A percentile compares a stretch with the other conserved stretches of the same genome.
Conservation (phyloP, 208 protist genomes). For the Angomonas ambiguus region DNA sequence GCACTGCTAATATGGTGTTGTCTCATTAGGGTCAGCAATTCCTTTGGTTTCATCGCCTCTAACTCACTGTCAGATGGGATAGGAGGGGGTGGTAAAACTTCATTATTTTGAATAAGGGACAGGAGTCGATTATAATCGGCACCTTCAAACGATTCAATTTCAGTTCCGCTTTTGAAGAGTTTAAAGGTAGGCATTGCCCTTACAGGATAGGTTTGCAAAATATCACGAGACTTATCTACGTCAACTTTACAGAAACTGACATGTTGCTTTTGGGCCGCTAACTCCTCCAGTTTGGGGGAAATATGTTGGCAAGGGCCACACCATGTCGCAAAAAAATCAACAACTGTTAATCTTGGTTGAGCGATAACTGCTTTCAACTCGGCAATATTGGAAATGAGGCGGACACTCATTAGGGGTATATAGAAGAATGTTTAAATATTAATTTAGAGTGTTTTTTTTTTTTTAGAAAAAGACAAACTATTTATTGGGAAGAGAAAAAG, state of each 20-base stretch:
- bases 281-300: conserved; percentile 42
- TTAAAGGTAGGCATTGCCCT: conserved; percentile 64
- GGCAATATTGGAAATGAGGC: conserved; percentile 23
- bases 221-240: conserved; percentile 44
- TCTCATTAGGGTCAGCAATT: conserved; percentile 50
- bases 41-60: conserved; percentile 34
- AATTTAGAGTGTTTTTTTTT: too few relatives aligned
- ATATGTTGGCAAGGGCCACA: conserved; percentile 61
- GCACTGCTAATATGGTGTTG: conserved; percentile 34
- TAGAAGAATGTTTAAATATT: too few relatives aligned
- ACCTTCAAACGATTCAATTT: conserved; percentile 56
- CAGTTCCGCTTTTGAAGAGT: conserved; percentile 52
- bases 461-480: too few relatives aligned
- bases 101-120: conserved; percentile 32
- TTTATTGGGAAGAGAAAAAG: too few relatives aligned
- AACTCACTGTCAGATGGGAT: conserved; percentile 58
- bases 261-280: conserved; percentile 44
- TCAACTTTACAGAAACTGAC: conserved; percentile 72
- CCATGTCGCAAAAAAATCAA: conserved; percentile 77
- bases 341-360: conserved; percentile 54
- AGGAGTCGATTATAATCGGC: conserved; percentile 45
- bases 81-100: conserved; percentile 36
- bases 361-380: conserved; percentile 38
- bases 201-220: conserved; percentile 45
- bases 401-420: conserved; percentile 28